A percentile compares a stretch with the other conserved stretches of the same genome.
phyloP scores from a whole-genome alignment of 768 basidiomycete genomes.

The Dictyophora rubrovolvata region DNA sequence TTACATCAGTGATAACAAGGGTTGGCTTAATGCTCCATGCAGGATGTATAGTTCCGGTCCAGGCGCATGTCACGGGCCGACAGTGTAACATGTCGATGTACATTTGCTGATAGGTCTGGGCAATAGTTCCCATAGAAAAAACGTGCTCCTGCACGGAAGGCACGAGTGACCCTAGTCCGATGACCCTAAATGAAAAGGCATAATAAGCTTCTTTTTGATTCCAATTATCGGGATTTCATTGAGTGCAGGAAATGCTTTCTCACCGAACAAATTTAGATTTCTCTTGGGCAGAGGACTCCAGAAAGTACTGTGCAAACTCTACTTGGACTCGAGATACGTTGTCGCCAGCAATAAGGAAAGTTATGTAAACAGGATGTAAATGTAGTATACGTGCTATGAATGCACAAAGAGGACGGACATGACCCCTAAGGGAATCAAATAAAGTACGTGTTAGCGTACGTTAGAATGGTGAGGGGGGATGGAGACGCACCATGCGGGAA shows the following conservation, averaged over 20 bases:
- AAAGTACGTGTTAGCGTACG: neutral
- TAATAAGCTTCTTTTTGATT: neutral
- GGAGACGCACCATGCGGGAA: conserved; percentile 2
- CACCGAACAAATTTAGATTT: neutral
- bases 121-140: conserved; percentile 5
- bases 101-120: conserved; percentile 1
- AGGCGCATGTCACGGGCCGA: conserved; percentile 6
- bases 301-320: conserved; percentile 3
- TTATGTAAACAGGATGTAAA: neutral
- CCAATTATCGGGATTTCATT: neutral
- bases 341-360: conserved; percentile 7
- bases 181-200: neutral
- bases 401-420: conserved; percentile 9
- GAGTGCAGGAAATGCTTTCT: neutral
- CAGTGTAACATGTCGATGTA: conserved; percentile 2
- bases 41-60: conserved; percentile 1
- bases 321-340: conserved; percentile 5
- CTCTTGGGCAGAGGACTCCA: neutral
- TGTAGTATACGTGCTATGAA: conserved; percentile 5
- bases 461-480: neutral
- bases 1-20: conserved; percentile 6
- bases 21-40: neutral
- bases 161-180: conserved; percentile 4
- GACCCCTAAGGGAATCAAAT: neutral
- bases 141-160: conserved; percentile 1